phyloP scores from a whole-genome alignment of 768 basidiomycete species.

The Ramaria sp. region DNA sequence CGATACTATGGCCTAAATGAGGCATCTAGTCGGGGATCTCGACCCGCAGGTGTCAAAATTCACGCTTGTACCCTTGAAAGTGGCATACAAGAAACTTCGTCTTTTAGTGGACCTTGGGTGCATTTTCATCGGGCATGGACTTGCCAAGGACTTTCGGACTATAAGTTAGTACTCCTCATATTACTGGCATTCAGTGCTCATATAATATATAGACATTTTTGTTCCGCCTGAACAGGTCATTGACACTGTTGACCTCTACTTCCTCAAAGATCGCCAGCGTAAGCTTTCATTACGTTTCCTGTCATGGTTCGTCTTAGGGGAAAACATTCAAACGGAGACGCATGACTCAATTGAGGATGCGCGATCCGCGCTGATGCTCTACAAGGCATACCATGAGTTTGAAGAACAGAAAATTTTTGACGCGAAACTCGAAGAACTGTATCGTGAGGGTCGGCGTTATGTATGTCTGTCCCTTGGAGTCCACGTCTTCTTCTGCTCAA shows the following conservation, averaged over 20 bases:
- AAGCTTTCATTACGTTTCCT: constrained; percentile 88
- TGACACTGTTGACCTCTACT: constrained; percentile 97
- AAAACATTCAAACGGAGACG: constrained; percentile 86
- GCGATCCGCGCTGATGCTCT: constrained; percentile 72
- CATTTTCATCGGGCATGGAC: constrained; percentile 93
- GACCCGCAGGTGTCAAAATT: constrained; percentile 75
- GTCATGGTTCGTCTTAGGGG: constrained; percentile 85
- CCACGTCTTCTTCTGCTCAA: background rate
- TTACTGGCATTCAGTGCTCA: background rate
- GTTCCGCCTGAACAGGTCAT: constrained; percentile 93
- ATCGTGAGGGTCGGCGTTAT: constrained; percentile 65
- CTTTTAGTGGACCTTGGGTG: constrained; percentile 90
- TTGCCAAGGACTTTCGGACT: constrained; percentile 95
- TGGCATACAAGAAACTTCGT: constrained; percentile 97
- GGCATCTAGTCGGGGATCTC: constrained; percentile 71
- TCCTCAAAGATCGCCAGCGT: constrained; percentile 67
- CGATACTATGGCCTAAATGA: constrained; percentile 3
- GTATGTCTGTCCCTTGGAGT: constrained; percentile 30
- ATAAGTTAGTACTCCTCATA: constrained; percentile 61
- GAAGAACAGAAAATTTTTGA: constrained; percentile 74
- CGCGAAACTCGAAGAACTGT: constrained; percentile 77
- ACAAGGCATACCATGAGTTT: constrained; percentile 69
- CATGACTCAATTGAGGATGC: constrained; percentile 99
- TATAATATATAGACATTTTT: constrained; percentile 61
- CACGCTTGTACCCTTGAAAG: constrained; percentile 88